Percentiles rank a stretch among this genome's conserved stretches.
Conservation (phyloP, 2,329 filamentous ascomycete genomes). For the Neobulgaria alba region DNA sequence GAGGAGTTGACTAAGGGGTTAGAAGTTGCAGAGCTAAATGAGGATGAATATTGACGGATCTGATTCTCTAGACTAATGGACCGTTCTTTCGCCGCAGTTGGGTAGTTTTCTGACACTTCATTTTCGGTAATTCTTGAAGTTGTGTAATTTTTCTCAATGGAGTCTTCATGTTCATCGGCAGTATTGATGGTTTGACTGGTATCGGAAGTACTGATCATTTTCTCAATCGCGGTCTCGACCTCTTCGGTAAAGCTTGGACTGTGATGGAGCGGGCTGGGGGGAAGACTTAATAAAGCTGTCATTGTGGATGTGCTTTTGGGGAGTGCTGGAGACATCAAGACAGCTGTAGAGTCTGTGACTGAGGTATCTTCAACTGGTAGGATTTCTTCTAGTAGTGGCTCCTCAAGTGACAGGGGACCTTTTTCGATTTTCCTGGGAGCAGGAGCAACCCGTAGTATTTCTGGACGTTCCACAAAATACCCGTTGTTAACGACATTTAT, state of each 20-base stretch:
- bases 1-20: not conserved
- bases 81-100: too few relatives aligned
- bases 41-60: not conserved
- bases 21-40: not conserved
- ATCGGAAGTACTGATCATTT: too few relatives aligned
- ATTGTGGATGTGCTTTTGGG: not conserved
- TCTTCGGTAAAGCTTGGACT: constrained; percentile 7
- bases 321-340: not conserved
- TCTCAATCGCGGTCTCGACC: constrained; percentile 1
- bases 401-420: too few relatives aligned
- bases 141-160: not conserved
- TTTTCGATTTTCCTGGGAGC: too few relatives aligned
- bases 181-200: too few relatives aligned
- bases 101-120: too few relatives aligned
- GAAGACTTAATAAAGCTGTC: not conserved
- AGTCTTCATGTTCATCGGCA: not conserved
- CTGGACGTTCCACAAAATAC: too few relatives aligned
- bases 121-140: not conserved
- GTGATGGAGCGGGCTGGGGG: constrained; percentile 1
- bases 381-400: not conserved
- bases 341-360: not conserved
- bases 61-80: not conserved
- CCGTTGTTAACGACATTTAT: too few relatives aligned
- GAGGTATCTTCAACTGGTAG: not conserved
- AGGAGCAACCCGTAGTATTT: too few relatives aligned